Conservation (phyloP, 306 rosid genomes). For the Luffa acutangula region DNA sequence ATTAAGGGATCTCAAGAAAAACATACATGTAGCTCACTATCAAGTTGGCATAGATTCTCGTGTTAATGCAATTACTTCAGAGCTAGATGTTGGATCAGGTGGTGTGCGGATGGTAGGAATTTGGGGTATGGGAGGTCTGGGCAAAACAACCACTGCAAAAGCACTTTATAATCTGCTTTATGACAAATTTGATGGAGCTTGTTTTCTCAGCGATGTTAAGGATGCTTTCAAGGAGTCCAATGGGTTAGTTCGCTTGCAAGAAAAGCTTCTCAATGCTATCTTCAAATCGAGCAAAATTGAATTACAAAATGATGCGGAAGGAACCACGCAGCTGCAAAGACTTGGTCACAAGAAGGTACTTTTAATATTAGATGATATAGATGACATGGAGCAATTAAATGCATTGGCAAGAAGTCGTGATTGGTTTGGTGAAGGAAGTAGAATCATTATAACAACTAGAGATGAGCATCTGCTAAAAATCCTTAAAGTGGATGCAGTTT, state of each 20-base stretch:
- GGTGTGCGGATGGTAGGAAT: background rate
- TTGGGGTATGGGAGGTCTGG: constrained; percentile 15
- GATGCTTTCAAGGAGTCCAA: too few relatives aligned
- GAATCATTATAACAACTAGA: constrained; percentile 17
- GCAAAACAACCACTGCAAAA: constrained; percentile 15
- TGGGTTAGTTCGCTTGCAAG: background rate
- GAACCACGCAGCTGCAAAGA: background rate
- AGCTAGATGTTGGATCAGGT: background rate
- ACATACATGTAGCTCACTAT: too few relatives aligned
- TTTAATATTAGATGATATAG: constrained; percentile 1
- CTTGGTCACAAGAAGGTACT: background rate
- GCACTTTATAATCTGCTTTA: constrained; percentile 3
- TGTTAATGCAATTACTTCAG: too few relatives aligned
- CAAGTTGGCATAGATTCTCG: too few relatives aligned
- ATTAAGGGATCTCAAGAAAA: background rate
- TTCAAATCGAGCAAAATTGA: background rate
- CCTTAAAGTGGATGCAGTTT: background rate
- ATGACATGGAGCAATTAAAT: background rate
- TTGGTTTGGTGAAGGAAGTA: constrained; percentile 14
- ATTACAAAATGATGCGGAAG: background rate
- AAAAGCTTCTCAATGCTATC: background rate
- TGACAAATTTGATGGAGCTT: background rate
- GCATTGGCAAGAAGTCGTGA: background rate
- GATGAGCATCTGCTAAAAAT: background rate
- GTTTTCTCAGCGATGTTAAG: background rate